These are phyloP conservation scores for Trichoderma oligosporum DNA, from an alignment of 2,329 filamentous ascomycete species.

Conservation along the genomic window DNA sequence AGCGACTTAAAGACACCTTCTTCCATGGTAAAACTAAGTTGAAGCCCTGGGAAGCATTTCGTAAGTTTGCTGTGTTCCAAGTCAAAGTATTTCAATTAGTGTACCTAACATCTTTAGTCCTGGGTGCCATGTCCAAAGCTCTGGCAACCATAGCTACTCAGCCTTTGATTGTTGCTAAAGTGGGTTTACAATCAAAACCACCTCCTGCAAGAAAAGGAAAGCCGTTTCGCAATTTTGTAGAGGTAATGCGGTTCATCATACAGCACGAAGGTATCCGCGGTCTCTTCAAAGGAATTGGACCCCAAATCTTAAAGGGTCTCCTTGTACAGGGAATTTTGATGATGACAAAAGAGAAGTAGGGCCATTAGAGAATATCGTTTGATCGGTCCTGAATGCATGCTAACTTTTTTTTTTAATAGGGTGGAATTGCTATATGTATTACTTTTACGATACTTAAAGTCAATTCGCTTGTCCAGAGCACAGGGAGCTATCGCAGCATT, in stretches of 20 bases:
- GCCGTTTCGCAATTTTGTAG: conserved; percentile 87
- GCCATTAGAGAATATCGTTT: conserved; percentile 23
- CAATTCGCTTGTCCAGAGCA: conserved; percentile 63
- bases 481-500: conserved; percentile 63
- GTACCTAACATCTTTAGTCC: conserved; percentile 49
- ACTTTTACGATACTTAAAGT: conserved; percentile 75
- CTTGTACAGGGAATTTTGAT: conserved; percentile 93
- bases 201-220: conserved; percentile 80
- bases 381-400: conserved; percentile 4
- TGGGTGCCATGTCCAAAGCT: conserved; percentile 89
- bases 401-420: conserved; percentile 40
- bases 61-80: conserved; percentile 53
- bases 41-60: conserved; percentile 82
- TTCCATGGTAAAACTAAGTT: conserved; percentile 75
- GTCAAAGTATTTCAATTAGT: neutral
- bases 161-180: conserved; percentile 95
- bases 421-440: conserved; percentile 87
- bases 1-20: conserved; percentile 72
- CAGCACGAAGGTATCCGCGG: conserved; percentile 77
- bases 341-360: conserved; percentile 96
- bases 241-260: conserved; percentile 93
- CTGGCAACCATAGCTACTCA: conserved; percentile 90
- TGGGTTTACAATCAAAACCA: conserved; percentile 89
- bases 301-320: conserved; percentile 88
- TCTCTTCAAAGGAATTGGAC: conserved; percentile 96